Conservation (phyloP, 169 alveolate species). For the Plasmodium gonderi region DNA sequence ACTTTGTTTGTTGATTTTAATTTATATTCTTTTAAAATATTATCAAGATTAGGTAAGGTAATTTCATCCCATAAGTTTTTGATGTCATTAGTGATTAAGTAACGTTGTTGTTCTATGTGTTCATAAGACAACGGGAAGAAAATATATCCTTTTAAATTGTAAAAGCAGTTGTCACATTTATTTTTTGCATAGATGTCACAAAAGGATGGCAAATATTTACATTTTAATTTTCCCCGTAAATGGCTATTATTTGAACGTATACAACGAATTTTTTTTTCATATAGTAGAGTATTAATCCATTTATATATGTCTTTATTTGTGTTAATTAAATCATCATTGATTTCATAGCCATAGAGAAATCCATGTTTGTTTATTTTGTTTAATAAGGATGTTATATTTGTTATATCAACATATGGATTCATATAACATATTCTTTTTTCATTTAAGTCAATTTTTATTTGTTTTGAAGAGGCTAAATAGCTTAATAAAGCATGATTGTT, state of each 20-base stretch:
- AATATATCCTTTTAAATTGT: conserved; percentile 75
- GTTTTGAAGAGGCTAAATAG: conserved; percentile 66
- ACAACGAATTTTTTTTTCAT: conserved; percentile 75
- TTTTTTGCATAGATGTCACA: conserved; percentile 78
- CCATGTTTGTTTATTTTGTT: conserved; percentile 70
- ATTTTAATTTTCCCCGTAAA: conserved; percentile 78
- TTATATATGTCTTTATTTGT: conserved; percentile 65
- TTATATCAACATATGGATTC: conserved; percentile 57
- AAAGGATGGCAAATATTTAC: conserved; percentile 69
- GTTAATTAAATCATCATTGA: conserved; percentile 73
- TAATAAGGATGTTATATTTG: conserved; percentile 51
- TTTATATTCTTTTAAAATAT: conserved; percentile 65
- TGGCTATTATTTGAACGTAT: conserved; percentile 79
- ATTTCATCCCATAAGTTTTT: conserved; percentile 81
- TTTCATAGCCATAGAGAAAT: conserved; percentile 74
- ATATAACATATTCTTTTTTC: conserved; percentile 73
- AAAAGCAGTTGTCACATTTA: conserved; percentile 78
- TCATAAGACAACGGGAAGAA: conserved; percentile 78
- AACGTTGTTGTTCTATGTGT: conserved; percentile 77
- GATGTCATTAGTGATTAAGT: conserved; percentile 75
- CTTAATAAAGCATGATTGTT: conserved; percentile 44
- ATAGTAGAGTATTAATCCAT: conserved; percentile 75
- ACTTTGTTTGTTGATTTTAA: conserved; percentile 66
- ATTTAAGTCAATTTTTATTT: conserved; percentile 67
- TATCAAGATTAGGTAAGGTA: conserved; percentile 39